A percentile compares a stretch with the other conserved stretches of the same genome.
Evolutionary conservation across 139 green algal species (phyloP).

Genomic region (Gonium pectorale): DNA sequence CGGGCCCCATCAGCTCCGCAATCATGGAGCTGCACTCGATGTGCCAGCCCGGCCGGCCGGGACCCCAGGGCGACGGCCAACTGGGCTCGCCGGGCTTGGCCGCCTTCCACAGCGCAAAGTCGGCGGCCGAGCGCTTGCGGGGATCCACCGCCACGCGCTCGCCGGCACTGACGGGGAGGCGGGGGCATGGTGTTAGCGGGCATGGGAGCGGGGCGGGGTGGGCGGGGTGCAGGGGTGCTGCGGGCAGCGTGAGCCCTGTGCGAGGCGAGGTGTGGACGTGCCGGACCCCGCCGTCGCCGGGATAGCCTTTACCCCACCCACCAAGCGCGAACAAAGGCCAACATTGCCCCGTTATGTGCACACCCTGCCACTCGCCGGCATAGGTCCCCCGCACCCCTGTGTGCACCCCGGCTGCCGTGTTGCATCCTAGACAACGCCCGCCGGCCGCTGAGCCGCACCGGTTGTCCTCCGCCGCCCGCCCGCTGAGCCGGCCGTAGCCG

Average conservation of each 20-base stretch:
- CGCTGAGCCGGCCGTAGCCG: conserved; percentile 92
- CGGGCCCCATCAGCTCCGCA: conserved; percentile 72
- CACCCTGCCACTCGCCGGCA: too few species aligned
- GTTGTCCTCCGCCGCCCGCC: conserved; percentile 77
- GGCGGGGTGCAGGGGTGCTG: too few species aligned
- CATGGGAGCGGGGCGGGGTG: background rate
- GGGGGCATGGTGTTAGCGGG: background rate
- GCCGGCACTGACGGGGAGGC: conserved; percentile 71
- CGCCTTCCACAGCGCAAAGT: conserved; percentile 99
- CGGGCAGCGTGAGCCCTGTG: too few species aligned
- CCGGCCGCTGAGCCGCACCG: too few species aligned
- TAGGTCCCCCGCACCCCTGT: too few species aligned
- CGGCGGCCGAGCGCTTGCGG: conserved; percentile 88
- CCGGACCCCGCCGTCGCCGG: too few species aligned
- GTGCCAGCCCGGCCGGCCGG: conserved; percentile 94
- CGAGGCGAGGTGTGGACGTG: too few species aligned
- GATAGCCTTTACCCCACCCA: too few species aligned
- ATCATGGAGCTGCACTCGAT: conserved; percentile 98
- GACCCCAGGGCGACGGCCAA: conserved; percentile 95
- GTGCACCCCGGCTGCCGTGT: too few species aligned
- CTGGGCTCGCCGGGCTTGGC: conserved; percentile 92
- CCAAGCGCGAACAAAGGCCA: too few species aligned
- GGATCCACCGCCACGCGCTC: conserved; percentile 90
- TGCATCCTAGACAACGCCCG: too few species aligned
- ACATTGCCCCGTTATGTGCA: too few species aligned